Percentiles rank a stretch among this genome's conserved stretches.
These are phyloP conservation scores for Aspergillus udagawae DNA, from an alignment of 2,329 filamentous ascomycete species.

Conservation along the genomic window DNA sequence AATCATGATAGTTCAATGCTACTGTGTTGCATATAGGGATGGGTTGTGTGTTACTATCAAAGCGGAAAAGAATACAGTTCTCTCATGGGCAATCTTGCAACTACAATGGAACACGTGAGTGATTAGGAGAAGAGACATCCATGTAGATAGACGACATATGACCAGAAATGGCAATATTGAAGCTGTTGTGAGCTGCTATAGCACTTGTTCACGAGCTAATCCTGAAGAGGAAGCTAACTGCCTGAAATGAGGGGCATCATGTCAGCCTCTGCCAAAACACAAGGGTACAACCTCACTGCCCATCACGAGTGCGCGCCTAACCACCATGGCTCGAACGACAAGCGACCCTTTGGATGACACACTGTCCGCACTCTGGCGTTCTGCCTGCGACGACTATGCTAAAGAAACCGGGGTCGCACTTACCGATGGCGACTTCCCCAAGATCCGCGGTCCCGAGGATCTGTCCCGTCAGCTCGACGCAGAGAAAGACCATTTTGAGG, in stretches of 20 bases:
- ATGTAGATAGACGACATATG: no score
- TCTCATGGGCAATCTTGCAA: no score
- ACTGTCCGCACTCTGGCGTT: neutral
- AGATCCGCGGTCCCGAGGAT: neutral
- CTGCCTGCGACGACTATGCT: conserved; percentile 1
- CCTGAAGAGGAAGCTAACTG: neutral
- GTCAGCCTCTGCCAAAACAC: no score
- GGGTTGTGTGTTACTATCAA: no score
- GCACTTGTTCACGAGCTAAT: neutral
- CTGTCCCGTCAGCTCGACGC: conserved; percentile 1
- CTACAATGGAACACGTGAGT: no score
- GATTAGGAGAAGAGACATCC: no score
- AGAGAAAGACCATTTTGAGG: conserved; percentile 3
- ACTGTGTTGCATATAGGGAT: no score
- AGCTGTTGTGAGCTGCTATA: no score
- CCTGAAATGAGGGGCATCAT: neutral
- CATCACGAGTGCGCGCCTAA: neutral
- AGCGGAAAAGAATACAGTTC: no score
- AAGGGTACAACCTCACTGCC: neutral
- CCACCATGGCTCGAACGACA: neutral
- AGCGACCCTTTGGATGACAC: neutral
- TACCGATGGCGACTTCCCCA: neutral
- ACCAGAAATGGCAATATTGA: no score
- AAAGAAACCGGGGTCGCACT: neutral
- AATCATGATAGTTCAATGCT: no score